phyloP scores from a whole-genome alignment of 2,329 filamentous ascomycete species.

The Cytospora schulzeri region DNA sequence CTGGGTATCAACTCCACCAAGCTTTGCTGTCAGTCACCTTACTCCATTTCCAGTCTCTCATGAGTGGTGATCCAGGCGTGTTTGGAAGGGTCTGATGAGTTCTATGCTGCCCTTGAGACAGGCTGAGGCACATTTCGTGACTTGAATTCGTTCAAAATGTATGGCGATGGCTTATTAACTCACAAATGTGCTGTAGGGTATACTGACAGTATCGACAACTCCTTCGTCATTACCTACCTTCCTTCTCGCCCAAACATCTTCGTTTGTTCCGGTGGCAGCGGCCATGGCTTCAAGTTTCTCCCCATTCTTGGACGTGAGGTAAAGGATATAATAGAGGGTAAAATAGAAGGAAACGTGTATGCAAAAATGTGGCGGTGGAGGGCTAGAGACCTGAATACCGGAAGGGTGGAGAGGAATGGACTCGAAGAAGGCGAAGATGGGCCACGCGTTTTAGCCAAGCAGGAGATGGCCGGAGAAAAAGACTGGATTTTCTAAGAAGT shows the following conservation, averaged over 20 bases:
- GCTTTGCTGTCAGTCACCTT: constrained; percentile 30
- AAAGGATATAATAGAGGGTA: constrained; percentile 35
- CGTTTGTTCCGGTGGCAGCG: constrained; percentile 1
- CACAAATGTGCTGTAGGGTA: constrained; percentile 21
- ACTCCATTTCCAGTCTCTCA: not conserved
- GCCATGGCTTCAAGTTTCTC: constrained; percentile 38
- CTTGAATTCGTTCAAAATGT: not conserved
- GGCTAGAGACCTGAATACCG: constrained; percentile 5
- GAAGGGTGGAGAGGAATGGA: constrained; percentile 30
- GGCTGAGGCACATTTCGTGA: too few species aligned
- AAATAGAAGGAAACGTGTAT: constrained; percentile 33
- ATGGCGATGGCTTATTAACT: not conserved
- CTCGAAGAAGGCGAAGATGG: constrained; percentile 36
- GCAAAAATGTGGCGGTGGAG: constrained; percentile 37
- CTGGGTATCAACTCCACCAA: constrained; percentile 22
- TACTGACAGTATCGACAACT: constrained; percentile 37
- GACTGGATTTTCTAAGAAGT: constrained; percentile 29
- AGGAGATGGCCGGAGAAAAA: constrained; percentile 32
- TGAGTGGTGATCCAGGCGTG: not conserved
- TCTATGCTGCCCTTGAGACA: too few species aligned
- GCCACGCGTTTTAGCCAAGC: constrained; percentile 34
- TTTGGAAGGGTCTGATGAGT: too few species aligned
- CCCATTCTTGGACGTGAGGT: constrained; percentile 37
- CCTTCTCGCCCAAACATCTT: constrained; percentile 6
- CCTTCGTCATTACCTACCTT: constrained; percentile 28